Evolutionary conservation across 2,329 filamentous ascomycete genomes (phyloP), one percentile per base, ranked within the genome.

Genomic region (Blumeria hordei): DNA sequence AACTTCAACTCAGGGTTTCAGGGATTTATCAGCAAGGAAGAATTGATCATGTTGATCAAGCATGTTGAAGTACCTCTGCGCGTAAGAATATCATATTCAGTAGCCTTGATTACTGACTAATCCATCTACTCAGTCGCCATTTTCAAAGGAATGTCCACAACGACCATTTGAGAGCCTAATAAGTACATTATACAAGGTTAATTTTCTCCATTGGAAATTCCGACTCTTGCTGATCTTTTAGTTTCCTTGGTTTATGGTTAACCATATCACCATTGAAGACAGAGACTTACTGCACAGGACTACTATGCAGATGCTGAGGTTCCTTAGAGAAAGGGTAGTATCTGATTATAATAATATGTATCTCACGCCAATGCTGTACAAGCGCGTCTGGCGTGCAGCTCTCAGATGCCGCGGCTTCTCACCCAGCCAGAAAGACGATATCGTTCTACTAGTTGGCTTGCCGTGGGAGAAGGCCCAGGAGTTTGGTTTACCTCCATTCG

Each of bases 131-230:
- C 39, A 81, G 76, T 77, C 76, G 11, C 74, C 75, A 0, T 82
- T 76, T 62, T 73, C 75, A 8, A 72, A 70, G 56, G 71, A 78
- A 32, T 80, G 77, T 59, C 77, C 78, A 0, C 78, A 83, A 66
- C 74, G 80, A 12, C 74, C 78, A 1, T 82, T 75, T 55, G 80
- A 83, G 67, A 78, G 73, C 62, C 69, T 83, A 61, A 79, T 83
- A 60, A 80, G 76, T 63, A 81, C 75, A 0, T 59, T 67, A 57
- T 54, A 61, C 53, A 67, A 67, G 62, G 64, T 64, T 58, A 33
- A 57, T 58, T 18, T 10, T 11, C n/a, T 37, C 28, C 10, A 41
- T 7, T 32, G 32, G 1, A 37, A n/a, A 32, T 49, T 21, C 14
- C 41, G 10, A 6, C 5, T 39, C 57, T 63, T 58, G 62, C 43